These are phyloP conservation scores for Blastobotrys serpentis DNA, from an alignment of 1,139 yeast species.

Conservation along the genomic window DNA sequence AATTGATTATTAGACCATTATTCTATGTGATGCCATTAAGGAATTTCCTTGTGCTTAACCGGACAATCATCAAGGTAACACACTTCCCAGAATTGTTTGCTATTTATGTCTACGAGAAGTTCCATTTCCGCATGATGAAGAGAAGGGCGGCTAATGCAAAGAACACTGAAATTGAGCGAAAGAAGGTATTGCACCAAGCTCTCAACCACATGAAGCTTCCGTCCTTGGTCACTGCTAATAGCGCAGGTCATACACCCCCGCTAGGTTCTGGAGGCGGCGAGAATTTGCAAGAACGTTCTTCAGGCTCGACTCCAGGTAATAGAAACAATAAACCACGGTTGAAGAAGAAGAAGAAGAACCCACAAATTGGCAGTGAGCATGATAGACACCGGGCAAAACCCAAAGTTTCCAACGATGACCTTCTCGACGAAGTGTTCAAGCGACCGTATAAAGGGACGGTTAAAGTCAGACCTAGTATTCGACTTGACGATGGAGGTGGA, in stretches of 20 bases:
- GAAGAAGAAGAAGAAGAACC: slow-evolving; percentile 6
- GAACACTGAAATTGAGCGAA: slow-evolving; percentile 22
- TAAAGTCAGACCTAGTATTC: slow-evolving; percentile 19
- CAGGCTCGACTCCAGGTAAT: neutral
- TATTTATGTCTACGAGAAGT: slow-evolving; percentile 39
- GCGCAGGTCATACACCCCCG: neutral
- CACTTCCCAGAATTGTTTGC: slow-evolving; percentile 40
- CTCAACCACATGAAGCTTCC: neutral
- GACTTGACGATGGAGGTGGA: slow-evolving; percentile 11
- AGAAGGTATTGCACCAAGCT: slow-evolving; percentile 14
- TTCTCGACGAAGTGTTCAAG: slow-evolving; percentile 34
- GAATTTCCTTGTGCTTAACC: slow-evolving; percentile 36
- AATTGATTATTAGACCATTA: slow-evolving; percentile 38
- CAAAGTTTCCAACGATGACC: slow-evolving; percentile 32
- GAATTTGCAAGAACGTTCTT: slow-evolving; percentile 7
- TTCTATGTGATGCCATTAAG: slow-evolving; percentile 36
- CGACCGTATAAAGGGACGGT: slow-evolving; percentile 34
- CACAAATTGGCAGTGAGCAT: slow-evolving; percentile 8
- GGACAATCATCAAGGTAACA: slow-evolving; percentile 40
- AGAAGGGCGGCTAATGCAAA: slow-evolving; percentile 18
- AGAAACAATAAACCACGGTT: slow-evolving; percentile 6
- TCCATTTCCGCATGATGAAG: slow-evolving; percentile 25
- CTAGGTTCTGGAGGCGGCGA: too few relatives aligned
- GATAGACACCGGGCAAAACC: slow-evolving; percentile 17
- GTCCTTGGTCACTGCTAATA: neutral